A percentile compares a stretch with the other conserved stretches of the same genome.
These are phyloP conservation scores for Pecoramyces ruminantium DNA, from an alignment of 192 early-diverging fungal species.

Conservation along the genomic window DNA sequence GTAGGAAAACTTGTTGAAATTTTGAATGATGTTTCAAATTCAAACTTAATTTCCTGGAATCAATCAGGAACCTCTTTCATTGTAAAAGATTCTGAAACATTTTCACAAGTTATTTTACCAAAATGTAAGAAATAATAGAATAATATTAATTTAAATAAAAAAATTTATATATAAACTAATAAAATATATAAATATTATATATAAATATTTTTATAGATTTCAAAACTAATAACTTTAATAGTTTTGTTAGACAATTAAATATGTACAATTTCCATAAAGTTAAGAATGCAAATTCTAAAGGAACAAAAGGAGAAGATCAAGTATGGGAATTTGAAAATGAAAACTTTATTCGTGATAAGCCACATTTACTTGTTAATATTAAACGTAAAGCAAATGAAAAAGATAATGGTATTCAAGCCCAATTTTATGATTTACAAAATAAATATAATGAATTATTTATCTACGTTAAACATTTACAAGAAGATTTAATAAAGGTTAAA, in stretches of 20 bases:
- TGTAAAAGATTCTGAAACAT: slow-evolving; percentile 77
- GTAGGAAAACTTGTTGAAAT: background rate
- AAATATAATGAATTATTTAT: background rate
- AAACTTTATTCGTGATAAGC: slow-evolving; percentile 58
- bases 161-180: background rate
- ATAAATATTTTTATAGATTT: too few species aligned
- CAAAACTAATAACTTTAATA: slow-evolving; percentile 82
- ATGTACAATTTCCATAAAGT: slow-evolving; percentile 67
- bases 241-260: slow-evolving; percentile 57
- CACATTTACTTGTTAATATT: slow-evolving; percentile 72
- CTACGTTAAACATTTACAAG: background rate
- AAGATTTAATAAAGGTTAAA: background rate
- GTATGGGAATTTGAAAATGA: slow-evolving; percentile 80
- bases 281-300: slow-evolving; percentile 17
- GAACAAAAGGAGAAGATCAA: slow-evolving; percentile 73
- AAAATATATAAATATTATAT: too few species aligned
- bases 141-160: background rate
- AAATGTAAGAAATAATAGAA: background rate
- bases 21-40: background rate
- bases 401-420: background rate
- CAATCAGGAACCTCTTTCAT: slow-evolving; percentile 76
- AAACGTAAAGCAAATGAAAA: slow-evolving; percentile 29
- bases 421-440: background rate
- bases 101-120: slow-evolving; percentile 72
- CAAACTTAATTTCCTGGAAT: slow-evolving; percentile 72